Conservation (phyloP, 2,329 filamentous ascomycete genomes). For the Aspergillus eucalypticola region DNA sequence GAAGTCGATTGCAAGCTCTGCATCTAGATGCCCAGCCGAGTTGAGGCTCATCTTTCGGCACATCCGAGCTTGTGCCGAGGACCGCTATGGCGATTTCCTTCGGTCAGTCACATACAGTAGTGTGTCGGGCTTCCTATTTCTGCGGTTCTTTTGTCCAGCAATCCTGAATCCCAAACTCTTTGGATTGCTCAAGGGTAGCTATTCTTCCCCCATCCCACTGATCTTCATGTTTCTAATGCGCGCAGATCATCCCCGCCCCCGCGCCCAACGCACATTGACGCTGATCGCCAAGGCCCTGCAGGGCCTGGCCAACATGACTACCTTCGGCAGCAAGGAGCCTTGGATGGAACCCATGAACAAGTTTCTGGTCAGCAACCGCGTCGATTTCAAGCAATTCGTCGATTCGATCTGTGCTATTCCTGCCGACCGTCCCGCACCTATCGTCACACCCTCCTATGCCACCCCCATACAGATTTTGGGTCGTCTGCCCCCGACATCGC, state of each 20-base stretch:
- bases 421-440: conserved; percentile 63
- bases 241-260: conserved; percentile 75
- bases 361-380: conserved; percentile 73
- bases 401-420: conserved; percentile 84
- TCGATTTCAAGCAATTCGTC: conserved; percentile 82
- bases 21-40: conserved; percentile 73
- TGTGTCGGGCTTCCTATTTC: conserved; percentile 90
- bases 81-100: conserved; percentile 89
- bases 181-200: conserved; percentile 70
- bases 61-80: conserved; percentile 86
- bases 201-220: neutral
- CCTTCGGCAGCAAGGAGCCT: conserved; percentile 90
- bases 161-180: conserved; percentile 94
- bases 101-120: conserved; percentile 89
- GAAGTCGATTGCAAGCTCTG: conserved; percentile 77
- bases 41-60: conserved; percentile 85
- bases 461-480: conserved; percentile 88
- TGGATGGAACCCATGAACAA: conserved; percentile 99
- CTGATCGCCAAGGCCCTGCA: conserved; percentile 91
- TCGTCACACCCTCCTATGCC: conserved; percentile 80
- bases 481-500: conserved; percentile 74
- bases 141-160: conserved; percentile 95
- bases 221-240: conserved; percentile 21
- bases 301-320: conserved; percentile 85
- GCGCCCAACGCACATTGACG: conserved; percentile 83